These are phyloP conservation scores for Podochytrium sp. DNA, from an alignment of 192 early-diverging fungal genomes.

Conservation along the genomic window DNA sequence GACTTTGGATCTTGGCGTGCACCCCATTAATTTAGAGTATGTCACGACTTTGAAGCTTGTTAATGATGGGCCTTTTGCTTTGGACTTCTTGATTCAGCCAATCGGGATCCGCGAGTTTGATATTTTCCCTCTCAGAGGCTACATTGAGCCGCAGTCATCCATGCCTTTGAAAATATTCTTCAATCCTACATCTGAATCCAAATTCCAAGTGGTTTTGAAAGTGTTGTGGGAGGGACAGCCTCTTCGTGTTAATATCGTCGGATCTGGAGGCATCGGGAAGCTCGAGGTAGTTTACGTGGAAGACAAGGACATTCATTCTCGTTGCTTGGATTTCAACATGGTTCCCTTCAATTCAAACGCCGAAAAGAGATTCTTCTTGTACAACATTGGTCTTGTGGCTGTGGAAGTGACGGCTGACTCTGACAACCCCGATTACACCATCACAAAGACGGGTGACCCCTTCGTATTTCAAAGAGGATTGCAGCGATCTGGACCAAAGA, in stretches of 20 bases:
- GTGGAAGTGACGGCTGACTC: slow-evolving; percentile 45
- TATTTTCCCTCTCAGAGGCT: slow-evolving; percentile 58
- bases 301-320: slow-evolving; percentile 44
- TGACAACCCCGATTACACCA: slow-evolving; percentile 55
- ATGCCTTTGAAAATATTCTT: slow-evolving; percentile 52
- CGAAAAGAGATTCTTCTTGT: slow-evolving; percentile 61
- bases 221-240: slow-evolving; percentile 61
- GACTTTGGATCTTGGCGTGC: slow-evolving; percentile 56
- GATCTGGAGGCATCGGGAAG: slow-evolving; percentile 59
- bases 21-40: slow-evolving; percentile 54
- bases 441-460: slow-evolving; percentile 52
- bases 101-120: slow-evolving; percentile 58
- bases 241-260: slow-evolving; percentile 46
- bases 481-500: slow-evolving; percentile 34
- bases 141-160: slow-evolving; percentile 47
- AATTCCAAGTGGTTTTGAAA: slow-evolving; percentile 51
- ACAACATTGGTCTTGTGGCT: slow-evolving; percentile 61
- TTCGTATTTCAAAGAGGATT: slow-evolving; percentile 39
- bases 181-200: slow-evolving; percentile 54
- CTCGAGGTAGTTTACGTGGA: slow-evolving; percentile 58
- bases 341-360: slow-evolving; percentile 60
- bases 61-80: slow-evolving; percentile 62
- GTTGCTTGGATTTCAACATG: slow-evolving; percentile 66
- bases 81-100: slow-evolving; percentile 64
- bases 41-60: slow-evolving; percentile 44